These are phyloP conservation scores for Lactifluus hygrophoroides DNA, from an alignment of 768 basidiomycete genomes.

Conservation along the genomic window DNA sequence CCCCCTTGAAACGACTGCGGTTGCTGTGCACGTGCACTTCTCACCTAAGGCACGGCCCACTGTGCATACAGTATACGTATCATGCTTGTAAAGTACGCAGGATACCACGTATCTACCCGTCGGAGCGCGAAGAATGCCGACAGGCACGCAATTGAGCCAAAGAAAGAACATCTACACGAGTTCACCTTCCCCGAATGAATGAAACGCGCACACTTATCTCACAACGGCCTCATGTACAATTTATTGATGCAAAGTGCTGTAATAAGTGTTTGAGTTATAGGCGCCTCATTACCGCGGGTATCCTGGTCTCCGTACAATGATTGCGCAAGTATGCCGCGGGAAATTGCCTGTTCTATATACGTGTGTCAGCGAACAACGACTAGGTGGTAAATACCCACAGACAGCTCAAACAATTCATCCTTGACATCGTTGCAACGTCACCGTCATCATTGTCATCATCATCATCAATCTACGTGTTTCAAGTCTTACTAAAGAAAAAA, in stretches of 20 bases:
- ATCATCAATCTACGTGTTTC: neutral
- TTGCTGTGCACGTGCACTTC: too few relatives aligned
- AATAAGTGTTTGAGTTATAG: neutral
- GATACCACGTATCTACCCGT: neutral
- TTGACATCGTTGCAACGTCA: neutral
- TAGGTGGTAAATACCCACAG: neutral
- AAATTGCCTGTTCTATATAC: neutral
- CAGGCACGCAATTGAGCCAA: neutral
- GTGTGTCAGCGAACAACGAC: neutral
- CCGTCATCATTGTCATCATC: too few relatives aligned
- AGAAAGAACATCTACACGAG: neutral
- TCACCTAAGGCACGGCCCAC: too few relatives aligned
- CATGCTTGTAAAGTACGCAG: too few relatives aligned
- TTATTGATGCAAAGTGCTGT: conserved; percentile 2
- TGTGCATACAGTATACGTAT: too few relatives aligned
- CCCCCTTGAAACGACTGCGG: too few relatives aligned
- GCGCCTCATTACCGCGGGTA: conserved; percentile 4
- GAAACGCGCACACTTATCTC: conserved; percentile 4
- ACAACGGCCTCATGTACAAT: neutral
- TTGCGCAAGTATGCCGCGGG: conserved; percentile 1
- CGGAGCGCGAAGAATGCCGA: neutral
- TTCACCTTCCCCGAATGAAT: neutral
- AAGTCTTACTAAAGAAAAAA: too few relatives aligned
- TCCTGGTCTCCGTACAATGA: neutral
- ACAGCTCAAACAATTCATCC: neutral